Base-by-base conservation (phyloP, 2,329 filamentous ascomycete genomes). In the Talaromyces islandicus region DNA sequence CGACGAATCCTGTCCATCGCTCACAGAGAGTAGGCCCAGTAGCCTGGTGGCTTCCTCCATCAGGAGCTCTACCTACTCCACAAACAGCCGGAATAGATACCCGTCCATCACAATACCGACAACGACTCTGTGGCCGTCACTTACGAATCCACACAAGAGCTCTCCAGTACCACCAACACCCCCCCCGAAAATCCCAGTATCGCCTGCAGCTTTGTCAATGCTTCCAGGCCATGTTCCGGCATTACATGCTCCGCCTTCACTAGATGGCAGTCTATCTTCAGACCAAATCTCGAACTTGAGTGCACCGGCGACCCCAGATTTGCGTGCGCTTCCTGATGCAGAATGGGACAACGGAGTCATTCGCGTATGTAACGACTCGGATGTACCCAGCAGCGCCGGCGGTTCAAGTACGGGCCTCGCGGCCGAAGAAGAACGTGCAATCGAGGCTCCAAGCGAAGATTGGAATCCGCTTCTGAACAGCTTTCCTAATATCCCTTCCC, bases 181-280 rank as follows among this genome's bases (percentile, higher is more conserved):
- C 19, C 81, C 73, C 35, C 75, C 73, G 52, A 78, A 81, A 69
- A 85, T 94, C 24, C 84, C 88, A 59, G 88, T 95, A 75, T 92
- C 90, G 4, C 89, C 90, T 4, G 86, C 85, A 19, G 85, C 88
- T 60, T 81, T 93, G 66, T 86, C 86, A 11, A 87, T 90, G 69
- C 85, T 96, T 72, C 83, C 85, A 29, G 82, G 87, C 24, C 83
- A 85, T 54, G 81, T 93, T 3, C 91, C 91, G 1, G 87, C 85
- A 38, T 83, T 86, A 30, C 92, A 91, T 59, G 88, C 90, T 6
- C 88, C 92, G 4, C 93, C 93, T 3, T 97, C 93, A 4, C 81
- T 96, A 3, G 92, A 96, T 76, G 92, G 92, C 24, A 96, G 91
- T 75, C 78, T 94, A 68, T 89, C 87, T 9, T 96, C 92, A 2